Conservation (phyloP, 192 early-diverging fungal genomes). For the Funneliformis geosporum region DNA sequence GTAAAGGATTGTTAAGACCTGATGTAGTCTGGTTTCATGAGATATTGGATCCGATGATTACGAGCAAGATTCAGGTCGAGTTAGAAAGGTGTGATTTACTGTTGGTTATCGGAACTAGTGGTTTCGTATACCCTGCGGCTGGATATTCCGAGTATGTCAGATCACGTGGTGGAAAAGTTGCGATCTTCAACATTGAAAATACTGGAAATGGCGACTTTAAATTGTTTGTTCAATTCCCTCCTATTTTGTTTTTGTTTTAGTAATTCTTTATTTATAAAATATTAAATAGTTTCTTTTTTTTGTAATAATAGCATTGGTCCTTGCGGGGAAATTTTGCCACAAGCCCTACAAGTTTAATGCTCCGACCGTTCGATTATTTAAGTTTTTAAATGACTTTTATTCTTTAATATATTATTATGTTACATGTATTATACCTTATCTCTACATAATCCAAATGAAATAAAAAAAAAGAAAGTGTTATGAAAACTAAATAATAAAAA, state of each 20-base stretch:
- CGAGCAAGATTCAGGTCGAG: not conserved
- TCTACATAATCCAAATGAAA: too few species aligned
- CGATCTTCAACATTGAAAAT: slow-evolving; percentile 22
- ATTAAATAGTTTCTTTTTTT: not conserved
- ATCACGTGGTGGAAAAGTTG: not conserved
- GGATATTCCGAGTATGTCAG: not conserved
- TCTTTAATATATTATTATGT: too few species aligned
- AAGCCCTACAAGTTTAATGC: not conserved
- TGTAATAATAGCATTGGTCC: slow-evolving; percentile 17
- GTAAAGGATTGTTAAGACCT: slow-evolving; percentile 27
- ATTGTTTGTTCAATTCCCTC: slow-evolving; percentile 8
- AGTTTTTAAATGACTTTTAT: too few species aligned
- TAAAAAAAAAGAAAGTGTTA: too few species aligned
- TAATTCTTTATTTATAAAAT: too few species aligned
- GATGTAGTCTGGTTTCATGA: slow-evolving; percentile 33
- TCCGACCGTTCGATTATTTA: too few species aligned
- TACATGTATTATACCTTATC: too few species aligned
- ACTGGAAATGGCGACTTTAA: slow-evolving; percentile 12
- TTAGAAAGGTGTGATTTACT: slow-evolving; percentile 25
- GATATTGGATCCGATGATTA: not conserved
- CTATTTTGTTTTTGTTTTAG: not conserved
- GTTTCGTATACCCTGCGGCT: slow-evolving; percentile 27
- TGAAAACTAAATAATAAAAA: too few species aligned
- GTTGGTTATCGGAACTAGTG: slow-evolving; percentile 25
- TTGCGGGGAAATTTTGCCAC: slow-evolving; percentile 16